phyloP scores from a whole-genome alignment of 2,329 filamentous ascomycete genomes.

The Xylaria sp. region DNA sequence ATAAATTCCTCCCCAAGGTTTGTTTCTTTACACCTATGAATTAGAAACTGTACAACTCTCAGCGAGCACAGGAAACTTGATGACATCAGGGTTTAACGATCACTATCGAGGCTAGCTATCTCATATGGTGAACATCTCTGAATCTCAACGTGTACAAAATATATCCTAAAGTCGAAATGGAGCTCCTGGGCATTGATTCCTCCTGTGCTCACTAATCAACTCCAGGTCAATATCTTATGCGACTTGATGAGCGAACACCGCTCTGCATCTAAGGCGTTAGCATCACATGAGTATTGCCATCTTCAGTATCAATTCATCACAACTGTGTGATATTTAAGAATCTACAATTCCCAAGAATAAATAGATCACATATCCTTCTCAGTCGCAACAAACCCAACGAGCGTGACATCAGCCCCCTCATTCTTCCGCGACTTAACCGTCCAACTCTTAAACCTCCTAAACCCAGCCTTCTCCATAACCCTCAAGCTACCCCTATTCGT shows the following conservation, averaged over 20 bases:
- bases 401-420: slow-evolving; percentile 21
- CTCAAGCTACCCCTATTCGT: slow-evolving; percentile 18
- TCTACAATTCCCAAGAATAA: neutral
- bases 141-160: neutral
- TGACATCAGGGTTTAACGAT: neutral
- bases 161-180: neutral
- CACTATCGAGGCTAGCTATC: neutral
- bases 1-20: too few relatives aligned
- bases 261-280: neutral
- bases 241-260: neutral
- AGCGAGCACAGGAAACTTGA: neutral
- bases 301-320: neutral
- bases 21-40: too few relatives aligned
- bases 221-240: neutral
- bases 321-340: neutral
- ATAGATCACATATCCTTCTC: neutral
- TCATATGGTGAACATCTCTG: neutral
- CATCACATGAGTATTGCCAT: neutral
- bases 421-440: slow-evolving; percentile 1
- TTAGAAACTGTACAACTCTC: neutral
- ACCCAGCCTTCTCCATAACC: slow-evolving; percentile 30
- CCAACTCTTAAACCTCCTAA: slow-evolving; percentile 28
- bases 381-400: slow-evolving; percentile 26
- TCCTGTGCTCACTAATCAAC: neutral
- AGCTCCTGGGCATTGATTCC: neutral